Evolutionary conservation across 129 eudicot species (phyloP), one percentile per base, ranked within the genome.

Genomic region (Flaveria linearis): DNA sequence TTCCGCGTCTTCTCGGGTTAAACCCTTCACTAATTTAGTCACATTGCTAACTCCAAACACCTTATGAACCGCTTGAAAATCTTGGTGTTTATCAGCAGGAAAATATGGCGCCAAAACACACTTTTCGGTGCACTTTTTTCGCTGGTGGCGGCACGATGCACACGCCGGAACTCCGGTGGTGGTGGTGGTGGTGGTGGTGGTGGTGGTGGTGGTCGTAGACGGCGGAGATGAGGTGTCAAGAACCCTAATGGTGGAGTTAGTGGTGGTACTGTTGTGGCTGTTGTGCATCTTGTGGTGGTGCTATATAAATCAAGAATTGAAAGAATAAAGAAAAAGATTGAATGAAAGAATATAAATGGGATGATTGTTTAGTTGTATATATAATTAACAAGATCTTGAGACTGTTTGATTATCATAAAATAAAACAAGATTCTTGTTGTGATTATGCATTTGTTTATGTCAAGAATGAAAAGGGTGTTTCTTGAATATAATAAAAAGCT

Each of bases 141-240:
- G 66, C 51, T 93, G 98, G 84, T 93, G 98, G 85, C 95, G 90
- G 90, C 98, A 93, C 0, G 98, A 89, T 17, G 98, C 97, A 30
- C 98, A 93, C 2, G 98, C 97, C 0, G 85, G 81, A n/a, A 81
- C 77, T 33, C 83, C 88, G 8, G 13, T 17, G 3, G 18, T 9
- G 68, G 28, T 25, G 68, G 10, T 11, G 30, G 64, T 36, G 46
- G 76, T 74, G 47, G 75, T 17, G 25, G 84, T 25, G 68, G 10
- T 11, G 30, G 70, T 36, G 46, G 76, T 74, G 47, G 75, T 17
- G 5, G 4, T n/a, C n/a, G n/a, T n/a, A n/a, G 46, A 69, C 68
- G 84, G 84, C 4, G 79, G 75, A 66, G 84, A 73, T 13, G 75
- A 78, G 28, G 83, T 69, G 14, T 80, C 84, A 73, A 80, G 75